Percentiles rank a stretch among this genome's conserved stretches.
Conservation (phyloP, 306 rosid species). For the Sesbania bispinosa region DNA sequence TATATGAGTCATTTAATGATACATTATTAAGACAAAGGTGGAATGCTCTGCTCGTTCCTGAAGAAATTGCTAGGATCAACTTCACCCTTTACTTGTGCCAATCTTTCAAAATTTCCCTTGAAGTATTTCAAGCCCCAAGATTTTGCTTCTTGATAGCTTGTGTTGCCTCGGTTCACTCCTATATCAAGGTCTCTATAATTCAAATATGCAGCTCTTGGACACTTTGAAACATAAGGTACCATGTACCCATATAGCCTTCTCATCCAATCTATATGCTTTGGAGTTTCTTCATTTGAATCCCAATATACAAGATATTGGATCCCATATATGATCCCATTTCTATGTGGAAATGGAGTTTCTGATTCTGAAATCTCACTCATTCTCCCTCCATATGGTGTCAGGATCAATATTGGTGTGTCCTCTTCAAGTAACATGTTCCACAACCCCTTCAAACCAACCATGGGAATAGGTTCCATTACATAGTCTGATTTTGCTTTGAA, state of each 20-base stretch:
- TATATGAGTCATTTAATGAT: too few relatives aligned
- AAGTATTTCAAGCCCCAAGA: conserved; percentile 52
- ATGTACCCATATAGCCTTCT: conserved; percentile 35
- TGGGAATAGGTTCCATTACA: conserved; percentile 19
- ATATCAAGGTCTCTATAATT: conserved; percentile 60
- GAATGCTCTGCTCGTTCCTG: conserved; percentile 49
- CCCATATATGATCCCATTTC: conserved; percentile 30
- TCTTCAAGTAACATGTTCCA: conserved; percentile 25
- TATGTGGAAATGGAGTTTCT: conserved; percentile 44
- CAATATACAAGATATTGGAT: conserved; percentile 52
- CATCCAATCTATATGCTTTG: conserved; percentile 42
- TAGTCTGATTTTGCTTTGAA: conserved; percentile 39
- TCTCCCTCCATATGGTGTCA: conserved; percentile 44
- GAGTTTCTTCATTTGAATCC: conserved; percentile 32
- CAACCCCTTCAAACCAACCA: conserved; percentile 20
- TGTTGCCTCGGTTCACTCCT: conserved; percentile 33
- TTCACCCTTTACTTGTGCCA: conserved; percentile 33
- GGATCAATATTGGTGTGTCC: conserved; percentile 11
- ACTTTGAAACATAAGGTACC: conserved; percentile 46
- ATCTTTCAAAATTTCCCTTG: conserved; percentile 40
- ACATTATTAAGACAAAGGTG: too few relatives aligned
- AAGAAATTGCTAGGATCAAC: conserved; percentile 51
- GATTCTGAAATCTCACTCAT: conserved; percentile 38
- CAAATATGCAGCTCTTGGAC: conserved; percentile 55
- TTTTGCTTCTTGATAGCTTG: conserved; percentile 32